A percentile compares a stretch with the other conserved stretches of the same genome.
Evolutionary conservation across 108 stramenopile genomes (phyloP).

Genomic region (Seminavis robusta): DNA sequence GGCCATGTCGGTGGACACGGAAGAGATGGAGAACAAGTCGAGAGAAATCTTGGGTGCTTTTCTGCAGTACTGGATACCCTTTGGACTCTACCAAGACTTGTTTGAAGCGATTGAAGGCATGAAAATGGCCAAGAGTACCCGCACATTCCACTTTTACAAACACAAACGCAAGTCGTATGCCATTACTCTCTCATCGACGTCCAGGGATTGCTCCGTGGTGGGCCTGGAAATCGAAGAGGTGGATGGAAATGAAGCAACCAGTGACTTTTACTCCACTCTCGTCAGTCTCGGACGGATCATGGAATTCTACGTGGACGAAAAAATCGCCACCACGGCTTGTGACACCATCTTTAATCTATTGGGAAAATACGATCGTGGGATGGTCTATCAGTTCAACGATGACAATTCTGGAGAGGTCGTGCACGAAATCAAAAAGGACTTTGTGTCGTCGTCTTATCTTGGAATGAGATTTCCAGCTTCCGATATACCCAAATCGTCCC

Average conservation of each 20-base stretch:
- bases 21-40: background rate
- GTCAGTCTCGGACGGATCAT: conserved; percentile 7
- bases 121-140: background rate
- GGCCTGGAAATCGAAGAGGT: conserved; percentile 8
- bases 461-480: conserved; percentile 18
- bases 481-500: conserved; percentile 14
- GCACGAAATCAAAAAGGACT: conserved; percentile 15
- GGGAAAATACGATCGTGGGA: conserved; percentile 17
- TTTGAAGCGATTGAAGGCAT: background rate
- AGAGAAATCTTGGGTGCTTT: background rate
- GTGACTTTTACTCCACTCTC: background rate
- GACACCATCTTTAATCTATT: conserved; percentile 16
- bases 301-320: conserved; percentile 16
- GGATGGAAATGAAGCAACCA: conserved; percentile 1
- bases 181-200: conserved; percentile 3
- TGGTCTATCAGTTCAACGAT: conserved; percentile 26
- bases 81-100: background rate
- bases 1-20: background rate
- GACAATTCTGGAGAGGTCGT: conserved; percentile 23
- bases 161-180: conserved; percentile 4
- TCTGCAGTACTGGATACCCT: conserved; percentile 7
- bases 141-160: conserved; percentile 8
- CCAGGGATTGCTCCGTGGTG: background rate
- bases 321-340: conserved; percentile 11
- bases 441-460: conserved; percentile 2